Evolutionary conservation across 176 grass and related monocot species (phyloP), one percentile per base, ranked within the genome.

Genomic region (Phoenix roebelenii): DNA sequence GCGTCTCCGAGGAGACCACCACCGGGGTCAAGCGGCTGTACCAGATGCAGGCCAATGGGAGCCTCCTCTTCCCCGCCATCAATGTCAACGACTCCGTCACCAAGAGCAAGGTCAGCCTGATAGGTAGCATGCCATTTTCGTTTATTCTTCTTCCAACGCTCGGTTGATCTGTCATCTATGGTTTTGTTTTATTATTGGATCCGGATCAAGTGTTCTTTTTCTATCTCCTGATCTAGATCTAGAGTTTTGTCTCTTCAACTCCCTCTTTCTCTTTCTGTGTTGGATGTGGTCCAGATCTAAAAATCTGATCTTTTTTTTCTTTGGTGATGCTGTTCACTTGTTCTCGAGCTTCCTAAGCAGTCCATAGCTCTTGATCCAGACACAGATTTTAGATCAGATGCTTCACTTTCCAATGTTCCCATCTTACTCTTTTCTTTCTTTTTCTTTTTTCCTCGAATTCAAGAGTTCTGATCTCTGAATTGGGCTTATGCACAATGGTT

Each of bases 71-170:
- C 80, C 82, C 90, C 5, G 90, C 85, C 28, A 95, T 95, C 51
- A 95, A 89, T 67, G 90, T 95, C 54, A 95, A 95, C 23, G 90
- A 95, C 59, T 89, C 90, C 26, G 90, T 89, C 74, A 95, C 90
- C 63, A 95, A 95, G 83, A 92, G 93, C 87, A 98, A 98, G 93
- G 93, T 98, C 23, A 60, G 29, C 50, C 55, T 20, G 52, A n/a
- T 59, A 18, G 52, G 10, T 59, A 23, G 35, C 18, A 44, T 44
- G 35, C 6, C n/a, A 68, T 59, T 64, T 80, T 28, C 25, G 25
- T 28, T 28, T 28, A 28, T 28, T 28, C 28, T 30, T 30, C 28
- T 30, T 6, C 28, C 24, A 25, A 25, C 24, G 24, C 24, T 25
- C 24, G 24, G 24, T 25, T 30, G 28, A 30, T 30, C 5, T 30